Percentiles rank a stretch among this genome's conserved stretches.
Evolutionary conservation across 441 rosid genomes (phyloP).

Genomic region (Gossypium lobatum): DNA sequence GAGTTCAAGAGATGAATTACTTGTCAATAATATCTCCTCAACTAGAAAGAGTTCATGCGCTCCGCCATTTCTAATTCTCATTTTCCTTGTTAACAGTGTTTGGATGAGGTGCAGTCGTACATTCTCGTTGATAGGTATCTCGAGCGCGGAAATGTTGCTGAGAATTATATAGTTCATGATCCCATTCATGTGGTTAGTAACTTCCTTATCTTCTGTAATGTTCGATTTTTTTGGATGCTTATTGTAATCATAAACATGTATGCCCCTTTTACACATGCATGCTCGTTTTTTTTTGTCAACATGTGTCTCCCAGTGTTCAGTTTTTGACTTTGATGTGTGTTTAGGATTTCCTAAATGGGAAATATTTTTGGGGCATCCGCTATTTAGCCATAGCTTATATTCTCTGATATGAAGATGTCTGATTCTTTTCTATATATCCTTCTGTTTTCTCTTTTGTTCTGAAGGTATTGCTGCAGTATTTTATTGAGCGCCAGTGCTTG

Average conservation of each 20-base stretch:
- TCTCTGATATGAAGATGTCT: background rate
- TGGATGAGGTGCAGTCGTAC: slow-evolving; percentile 93
- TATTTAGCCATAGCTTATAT: background rate
- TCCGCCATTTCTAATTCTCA: background rate
- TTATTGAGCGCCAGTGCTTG: slow-evolving; percentile 92
- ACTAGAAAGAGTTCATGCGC: background rate
- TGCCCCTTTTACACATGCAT: background rate
- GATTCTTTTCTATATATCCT: background rate
- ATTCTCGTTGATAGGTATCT: slow-evolving; percentile 68
- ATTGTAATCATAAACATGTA: background rate
- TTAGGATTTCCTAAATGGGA: background rate
- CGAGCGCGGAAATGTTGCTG: slow-evolving; percentile 31
- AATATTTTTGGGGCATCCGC: background rate
- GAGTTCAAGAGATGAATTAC: background rate
- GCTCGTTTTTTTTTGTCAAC: background rate
- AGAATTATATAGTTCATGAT: slow-evolving; percentile 45
- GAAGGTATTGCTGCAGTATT: slow-evolving; percentile 81
- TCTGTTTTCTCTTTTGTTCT: slow-evolving; percentile 20
- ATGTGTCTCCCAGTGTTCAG: background rate
- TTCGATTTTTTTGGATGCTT: background rate
- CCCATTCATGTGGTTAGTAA: slow-evolving; percentile 59
- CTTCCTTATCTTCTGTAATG: slow-evolving; percentile 3
- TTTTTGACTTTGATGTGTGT: background rate
- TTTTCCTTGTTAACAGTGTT: slow-evolving; percentile 40
- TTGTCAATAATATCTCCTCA: background rate